These are phyloP conservation scores for Bipolaris bicolor DNA, from an alignment of 2,329 filamentous ascomycete species.

Conservation along the genomic window DNA sequence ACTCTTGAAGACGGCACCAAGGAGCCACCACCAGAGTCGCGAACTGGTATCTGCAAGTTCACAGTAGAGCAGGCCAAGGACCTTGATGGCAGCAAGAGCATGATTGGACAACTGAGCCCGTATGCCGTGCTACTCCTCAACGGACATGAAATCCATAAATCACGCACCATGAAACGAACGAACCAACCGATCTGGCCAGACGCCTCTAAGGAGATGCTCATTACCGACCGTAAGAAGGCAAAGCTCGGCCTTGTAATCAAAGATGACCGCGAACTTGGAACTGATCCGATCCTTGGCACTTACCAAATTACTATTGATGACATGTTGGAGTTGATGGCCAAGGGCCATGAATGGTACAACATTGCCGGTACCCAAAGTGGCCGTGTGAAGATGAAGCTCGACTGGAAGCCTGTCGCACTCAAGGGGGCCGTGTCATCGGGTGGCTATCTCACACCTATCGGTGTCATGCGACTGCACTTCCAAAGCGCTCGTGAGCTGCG, in stretches of 20 bases:
- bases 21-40: constrained; percentile 83
- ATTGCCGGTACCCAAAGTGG: constrained; percentile 80
- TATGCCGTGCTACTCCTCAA: constrained; percentile 90
- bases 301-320: constrained; percentile 97
- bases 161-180: constrained; percentile 92
- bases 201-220: constrained; percentile 89
- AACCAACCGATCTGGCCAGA: constrained; percentile 98
- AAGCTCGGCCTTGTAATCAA: constrained; percentile 93
- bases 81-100: constrained; percentile 86
- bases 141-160: constrained; percentile 85
- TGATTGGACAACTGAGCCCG: constrained; percentile 89
- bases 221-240: constrained; percentile 89
- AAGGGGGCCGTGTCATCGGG: constrained; percentile 78
- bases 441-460: constrained; percentile 91
- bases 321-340: constrained; percentile 86
- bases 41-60: constrained; percentile 92
- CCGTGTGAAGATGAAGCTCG: constrained; percentile 84
- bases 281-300: constrained; percentile 84
- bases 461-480: constrained; percentile 94
- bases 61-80: constrained; percentile 97
- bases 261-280: constrained; percentile 84
- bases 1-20: constrained; percentile 77
- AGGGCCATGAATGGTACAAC: constrained; percentile 96
- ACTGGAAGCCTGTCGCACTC: constrained; percentile 94
- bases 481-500: constrained; percentile 80